A percentile compares a stretch with the other conserved stretches of the same genome.
Conservation (phyloP, 2,329 filamentous ascomycete genomes). For the Nemania sp. region DNA sequence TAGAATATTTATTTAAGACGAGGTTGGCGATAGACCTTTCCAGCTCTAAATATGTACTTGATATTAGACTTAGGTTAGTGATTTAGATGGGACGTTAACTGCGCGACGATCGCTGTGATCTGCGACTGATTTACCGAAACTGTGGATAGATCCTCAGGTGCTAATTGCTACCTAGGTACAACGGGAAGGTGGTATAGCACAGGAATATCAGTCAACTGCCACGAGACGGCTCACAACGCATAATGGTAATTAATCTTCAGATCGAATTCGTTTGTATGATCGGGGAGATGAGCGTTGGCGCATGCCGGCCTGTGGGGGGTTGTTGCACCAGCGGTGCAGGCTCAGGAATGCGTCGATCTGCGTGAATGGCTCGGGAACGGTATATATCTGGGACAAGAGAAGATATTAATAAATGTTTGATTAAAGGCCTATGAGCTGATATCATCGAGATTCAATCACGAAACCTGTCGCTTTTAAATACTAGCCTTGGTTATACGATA, state of each 20-base stretch:
- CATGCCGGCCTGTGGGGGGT: background rate
- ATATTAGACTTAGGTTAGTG: background rate
- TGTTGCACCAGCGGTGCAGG: conserved; percentile 11
- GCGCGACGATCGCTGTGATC: conserved; percentile 8
- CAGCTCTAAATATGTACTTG: background rate
- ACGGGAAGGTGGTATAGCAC: conserved; percentile 7
- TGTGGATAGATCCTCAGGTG: conserved; percentile 1
- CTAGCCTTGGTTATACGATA: background rate
- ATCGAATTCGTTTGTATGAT: background rate
- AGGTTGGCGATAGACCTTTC: background rate
- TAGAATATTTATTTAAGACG: background rate
- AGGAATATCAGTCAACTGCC: conserved; percentile 9
- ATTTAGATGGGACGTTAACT: conserved; percentile 3
- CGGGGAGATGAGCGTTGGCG: conserved; percentile 1
- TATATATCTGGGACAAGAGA: background rate
- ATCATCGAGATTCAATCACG: background rate
- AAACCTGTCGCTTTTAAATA: background rate
- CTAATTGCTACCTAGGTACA: conserved; percentile 10
- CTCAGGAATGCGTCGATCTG: conserved; percentile 6
- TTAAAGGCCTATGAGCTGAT: background rate
- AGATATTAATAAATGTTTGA: background rate
- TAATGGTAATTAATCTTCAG: conserved; percentile 7
- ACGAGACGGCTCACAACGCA: conserved; percentile 17
- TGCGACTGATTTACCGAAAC: conserved; percentile 25
- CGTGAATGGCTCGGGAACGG: background rate